phyloP scores from a whole-genome alignment of 306 rosid species.

The Cicer yamashitae region DNA sequence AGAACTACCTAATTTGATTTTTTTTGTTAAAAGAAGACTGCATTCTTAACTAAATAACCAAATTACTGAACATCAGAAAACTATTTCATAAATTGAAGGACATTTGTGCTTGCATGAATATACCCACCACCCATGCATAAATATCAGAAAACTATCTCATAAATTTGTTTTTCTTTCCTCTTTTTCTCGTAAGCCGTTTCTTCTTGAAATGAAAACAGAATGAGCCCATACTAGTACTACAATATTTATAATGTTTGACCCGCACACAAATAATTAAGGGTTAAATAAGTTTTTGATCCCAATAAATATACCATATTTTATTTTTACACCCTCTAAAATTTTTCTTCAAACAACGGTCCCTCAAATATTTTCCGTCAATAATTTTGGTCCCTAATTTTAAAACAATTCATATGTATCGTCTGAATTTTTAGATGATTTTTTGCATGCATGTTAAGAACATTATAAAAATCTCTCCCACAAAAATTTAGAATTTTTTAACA shows the following conservation, averaged over 20 bases:
- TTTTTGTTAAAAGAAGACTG: neutral
- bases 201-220: constrained; percentile 37
- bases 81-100: constrained; percentile 17
- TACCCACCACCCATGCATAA: constrained; percentile 2
- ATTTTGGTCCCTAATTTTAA: too few relatives aligned
- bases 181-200: constrained; percentile 15
- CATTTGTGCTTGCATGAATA: constrained; percentile 10
- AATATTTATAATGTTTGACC: constrained; percentile 18
- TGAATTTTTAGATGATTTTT: too few relatives aligned
- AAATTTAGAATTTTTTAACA: too few relatives aligned
- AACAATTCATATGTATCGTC: too few relatives aligned
- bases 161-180: constrained; percentile 5
- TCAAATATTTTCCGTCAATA: too few relatives aligned
- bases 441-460: too few relatives aligned
- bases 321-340: too few relatives aligned
- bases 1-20: constrained; percentile 33
- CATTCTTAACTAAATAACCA: constrained; percentile 12
- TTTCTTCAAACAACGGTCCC: too few relatives aligned
- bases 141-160: constrained; percentile 32
- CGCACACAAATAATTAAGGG: constrained; percentile 11
- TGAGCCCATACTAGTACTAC: constrained; percentile 22
- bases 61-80: constrained; percentile 14
- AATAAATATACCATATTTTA: too few relatives aligned
- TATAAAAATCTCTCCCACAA: too few relatives aligned
- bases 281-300: too few relatives aligned